These are phyloP conservation scores for Yarrowia osloensis DNA, from an alignment of 805 yeast species.

Conservation along the genomic window DNA sequence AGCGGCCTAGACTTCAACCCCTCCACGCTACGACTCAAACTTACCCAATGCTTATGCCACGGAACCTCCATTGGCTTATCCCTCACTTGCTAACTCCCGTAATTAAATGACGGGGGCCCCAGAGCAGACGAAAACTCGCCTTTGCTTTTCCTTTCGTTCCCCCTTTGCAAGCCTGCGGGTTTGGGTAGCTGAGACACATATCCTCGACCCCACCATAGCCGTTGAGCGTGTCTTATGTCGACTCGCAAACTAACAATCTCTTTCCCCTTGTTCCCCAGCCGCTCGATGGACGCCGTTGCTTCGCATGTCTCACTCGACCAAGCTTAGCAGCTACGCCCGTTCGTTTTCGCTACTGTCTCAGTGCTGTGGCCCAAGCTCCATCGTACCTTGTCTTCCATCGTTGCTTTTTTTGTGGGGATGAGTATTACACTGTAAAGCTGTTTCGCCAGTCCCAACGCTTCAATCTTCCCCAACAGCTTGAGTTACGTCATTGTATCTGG, in stretches of 20 bases:
- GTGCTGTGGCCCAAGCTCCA: neutral
- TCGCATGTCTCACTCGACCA: neutral
- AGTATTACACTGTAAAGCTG: too few relatives aligned
- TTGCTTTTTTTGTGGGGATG: neutral
- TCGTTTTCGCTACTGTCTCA: neutral
- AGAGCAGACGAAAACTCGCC: neutral
- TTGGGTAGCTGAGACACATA: neutral
- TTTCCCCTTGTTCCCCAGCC: conserved; percentile 6
- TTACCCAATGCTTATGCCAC: conserved; percentile 1
- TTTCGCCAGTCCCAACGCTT: too few relatives aligned
- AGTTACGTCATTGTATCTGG: too few relatives aligned
- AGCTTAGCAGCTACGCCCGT: neutral
- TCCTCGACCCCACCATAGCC: neutral
- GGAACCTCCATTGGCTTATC: neutral
- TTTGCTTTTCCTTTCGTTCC: neutral
- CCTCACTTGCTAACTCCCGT: neutral
- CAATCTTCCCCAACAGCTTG: too few relatives aligned
- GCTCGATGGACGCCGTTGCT: neutral
- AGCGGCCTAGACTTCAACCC: neutral
- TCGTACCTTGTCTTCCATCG: neutral
- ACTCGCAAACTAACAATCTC: neutral
- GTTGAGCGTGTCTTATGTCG: conserved; percentile 2
- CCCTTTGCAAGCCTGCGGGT: neutral
- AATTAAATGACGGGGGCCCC: neutral
- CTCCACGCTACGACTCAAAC: conserved; percentile 2